Evolutionary conservation across 208 protist genomes (phyloP), one percentile per base, ranked within the genome.

Genomic region (Dictyostelium gargantuum): DNA sequence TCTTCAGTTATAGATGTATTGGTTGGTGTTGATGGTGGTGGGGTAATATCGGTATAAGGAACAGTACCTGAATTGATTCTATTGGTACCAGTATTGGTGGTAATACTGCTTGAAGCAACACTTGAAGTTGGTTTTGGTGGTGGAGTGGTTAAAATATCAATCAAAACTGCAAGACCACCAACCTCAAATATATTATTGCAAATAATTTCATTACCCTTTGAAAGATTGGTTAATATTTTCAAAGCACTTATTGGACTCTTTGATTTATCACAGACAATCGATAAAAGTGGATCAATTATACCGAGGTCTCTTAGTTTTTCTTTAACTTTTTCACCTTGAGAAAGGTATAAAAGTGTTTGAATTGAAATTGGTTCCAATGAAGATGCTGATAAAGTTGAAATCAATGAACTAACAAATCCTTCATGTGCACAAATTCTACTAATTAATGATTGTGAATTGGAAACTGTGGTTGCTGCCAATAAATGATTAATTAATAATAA

Each of bases 101-200:
- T 46, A 29, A 13, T 1, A 54, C 29, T 0, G 1, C 29, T 0
- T 6, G 48, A 2, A 6, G 48, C 6, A 19, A 32, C 15, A 46
- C 29, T 11, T 3, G 38, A 17, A 1, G 46, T 54, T 58, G 29
- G 2, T 58, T 85, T 44, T 35, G 63, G 66, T 26, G 81, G 26
- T 50, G 81, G 66, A 11, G 81, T 21, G 2, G 68, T 77, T 13
- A 86, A 48, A 38, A 86, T 75, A 76, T 86, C 81, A 48, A 86
- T 86, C 10, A 86, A 63, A 0, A 86, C 68, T 19, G 81, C 23
- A 13, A 86, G n/a, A 26, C 81, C 81, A 48, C 81, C 81, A 77
- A 86, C 81, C 66, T 86, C 81, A 63, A 86, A 86, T 23, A 86
- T 86, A 76, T 77, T 48, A 21, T 54, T 40, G n/a, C 81, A 86